Evolutionary conservation across 352 stramenopile genomes (phyloP), one percentile per base, ranked within the genome.

Genomic region (Phytophthora melonis): DNA sequence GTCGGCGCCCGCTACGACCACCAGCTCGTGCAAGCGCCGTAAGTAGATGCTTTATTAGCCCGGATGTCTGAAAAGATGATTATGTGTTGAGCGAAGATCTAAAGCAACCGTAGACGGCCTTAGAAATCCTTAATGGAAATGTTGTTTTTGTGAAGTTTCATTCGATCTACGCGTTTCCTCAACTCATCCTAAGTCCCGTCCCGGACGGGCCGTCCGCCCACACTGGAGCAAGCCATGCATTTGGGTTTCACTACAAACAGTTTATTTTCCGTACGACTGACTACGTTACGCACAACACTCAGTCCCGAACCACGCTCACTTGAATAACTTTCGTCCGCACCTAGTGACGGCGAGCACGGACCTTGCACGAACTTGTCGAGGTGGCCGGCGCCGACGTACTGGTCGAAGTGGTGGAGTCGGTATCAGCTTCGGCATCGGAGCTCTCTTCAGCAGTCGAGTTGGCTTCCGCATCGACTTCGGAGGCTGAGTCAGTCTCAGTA

Each of bases 11-110:
- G 53, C 19, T 14, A 60, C 23, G 57, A 58, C 69, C 3, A 60
- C 56, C 16, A 52, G 49, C 41, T 49, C 63, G 39, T 76, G 69
- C 69, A 76, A 76, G 39, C 69, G 63, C 41, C 69, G 69, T 18
- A n/a, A 70, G 47, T 75, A 75, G 55, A 70, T 75, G 56, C 52
- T 39, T 19, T 55, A 63, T 16, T 55, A 63, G 39, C 58, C 68
- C 36, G 19, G 14, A 58, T 39, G 39, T 58, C 63, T 36, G 18
- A 43, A 58, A 58, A 73, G 30, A 67, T 30, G 34, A 50, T 60
- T 64, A 59, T 76, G 50, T 62, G 63, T 72, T 39, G 16, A 70
- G 8, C 52, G 52, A 63, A 57, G 55, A 52, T 41, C 34, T 75
- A 41, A 47, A 57, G 47, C 64, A 66, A 43, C 56, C 19, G 36